Evolutionary conservation across 305 asterid genomes (phyloP), one percentile per base, ranked within the genome.

Genomic region (Plantago lanceolata): DNA sequence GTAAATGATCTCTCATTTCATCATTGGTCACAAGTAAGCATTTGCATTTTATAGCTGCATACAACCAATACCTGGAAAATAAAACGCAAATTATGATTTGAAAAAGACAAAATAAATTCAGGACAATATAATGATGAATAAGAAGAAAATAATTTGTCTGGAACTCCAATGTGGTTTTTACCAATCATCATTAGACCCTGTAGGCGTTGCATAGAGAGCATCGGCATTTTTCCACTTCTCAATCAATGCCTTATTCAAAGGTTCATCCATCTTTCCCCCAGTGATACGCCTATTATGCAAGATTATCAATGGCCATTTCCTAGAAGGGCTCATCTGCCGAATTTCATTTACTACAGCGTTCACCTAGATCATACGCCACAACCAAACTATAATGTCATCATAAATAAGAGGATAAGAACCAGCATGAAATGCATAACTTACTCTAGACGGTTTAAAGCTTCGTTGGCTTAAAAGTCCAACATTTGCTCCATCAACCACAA

Each of bases 111-210:
- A 43, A n/a, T n/a, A 67, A 54, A 59, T 40, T 48, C 29, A 45
- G 66, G 66, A 56, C 66, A 19, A 64, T 19, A 19, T 53, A 31
- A 50, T 17, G 60, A 2, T 14, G 26, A 63, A 16, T 67, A 64
- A 48, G 53, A 14, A 20, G 26, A 59, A 17, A 40, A 19, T 8
- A 0, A 48, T 4, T 18, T 26, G 35, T 12, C 58, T 11, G 33
- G 33, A 53, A 59, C 28, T 35, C 51, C 18, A 53, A 28, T 16
- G 16, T 57, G n/a, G 49, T 67, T 26, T 68, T 75, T 68, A 87
- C 96, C 97, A 91, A 80, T 88, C 97, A 83, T 91, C 97, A 70
- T 91, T 91, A 70, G 98, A 91, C 66, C 98, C 96, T n/a, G 90
- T 83, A 37, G 98, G 96, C 45, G 98, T 91, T 72, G 89, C 94